phyloP scores from a whole-genome alignment of 169 alveolate species.

The Amoebophrya sp. region DNA sequence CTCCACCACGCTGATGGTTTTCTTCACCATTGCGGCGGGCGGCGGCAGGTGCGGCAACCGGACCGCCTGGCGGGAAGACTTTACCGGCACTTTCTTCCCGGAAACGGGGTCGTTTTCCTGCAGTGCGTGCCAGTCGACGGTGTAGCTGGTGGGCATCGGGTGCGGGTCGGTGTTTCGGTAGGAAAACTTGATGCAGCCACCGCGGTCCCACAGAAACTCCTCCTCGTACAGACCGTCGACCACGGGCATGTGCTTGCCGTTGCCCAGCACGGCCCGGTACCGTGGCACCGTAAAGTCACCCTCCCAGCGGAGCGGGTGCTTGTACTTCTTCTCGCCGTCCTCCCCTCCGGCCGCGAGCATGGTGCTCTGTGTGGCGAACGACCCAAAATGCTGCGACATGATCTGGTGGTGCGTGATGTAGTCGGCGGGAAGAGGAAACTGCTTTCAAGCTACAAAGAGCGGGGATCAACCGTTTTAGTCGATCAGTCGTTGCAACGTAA shows the following conservation, averaged over 20 bases:
- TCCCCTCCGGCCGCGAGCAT: no score
- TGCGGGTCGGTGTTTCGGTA: neutral
- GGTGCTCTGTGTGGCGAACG: no score
- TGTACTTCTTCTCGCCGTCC: neutral
- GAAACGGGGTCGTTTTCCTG: neutral
- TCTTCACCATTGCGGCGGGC: neutral
- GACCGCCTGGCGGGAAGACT: neutral
- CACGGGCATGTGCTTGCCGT: neutral
- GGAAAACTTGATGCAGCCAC: neutral
- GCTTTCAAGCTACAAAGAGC: no score
- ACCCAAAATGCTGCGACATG: no score
- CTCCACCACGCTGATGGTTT: neutral
- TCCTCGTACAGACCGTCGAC: neutral
- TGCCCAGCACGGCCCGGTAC: neutral
- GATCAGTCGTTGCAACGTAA: no score
- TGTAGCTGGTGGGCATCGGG: neutral
- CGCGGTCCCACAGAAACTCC: neutral
- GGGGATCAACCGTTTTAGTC: no score
- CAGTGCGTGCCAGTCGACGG: neutral
- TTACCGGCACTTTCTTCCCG: neutral
- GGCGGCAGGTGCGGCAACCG: neutral
- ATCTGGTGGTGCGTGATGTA: no score
- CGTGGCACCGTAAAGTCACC: conserved; percentile 1
- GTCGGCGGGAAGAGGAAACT: no score
- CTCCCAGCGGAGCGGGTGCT: neutral